These are phyloP conservation scores for Hypoxylon sp. DNA, from an alignment of 2,329 filamentous ascomycete genomes.

Conservation along the genomic window DNA sequence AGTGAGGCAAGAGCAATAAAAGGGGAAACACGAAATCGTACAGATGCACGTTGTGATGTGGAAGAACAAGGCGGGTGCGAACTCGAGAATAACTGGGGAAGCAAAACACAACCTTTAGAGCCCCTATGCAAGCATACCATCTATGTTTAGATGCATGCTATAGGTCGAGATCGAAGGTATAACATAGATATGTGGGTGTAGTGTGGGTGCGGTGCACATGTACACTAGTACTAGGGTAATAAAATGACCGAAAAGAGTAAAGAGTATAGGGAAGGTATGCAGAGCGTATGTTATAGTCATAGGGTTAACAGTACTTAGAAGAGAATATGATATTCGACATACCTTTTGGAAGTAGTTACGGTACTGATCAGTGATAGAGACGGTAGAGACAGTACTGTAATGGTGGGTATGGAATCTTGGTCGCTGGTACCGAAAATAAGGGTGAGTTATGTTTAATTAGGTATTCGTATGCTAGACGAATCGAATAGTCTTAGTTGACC, in stretches of 20 bases:
- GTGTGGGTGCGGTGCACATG: constrained; percentile 7
- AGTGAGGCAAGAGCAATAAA: constrained; percentile 4
- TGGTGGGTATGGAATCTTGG: constrained; percentile 23
- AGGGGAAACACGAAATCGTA: constrained; percentile 15
- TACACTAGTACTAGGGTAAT: constrained; percentile 5
- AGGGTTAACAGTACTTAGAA: constrained; percentile 12
- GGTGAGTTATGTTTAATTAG: constrained; percentile 38
- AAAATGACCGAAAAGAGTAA: constrained; percentile 3
- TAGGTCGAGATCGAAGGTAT: constrained; percentile 12
- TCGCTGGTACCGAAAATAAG: constrained; percentile 37
- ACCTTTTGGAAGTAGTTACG: constrained; percentile 25
- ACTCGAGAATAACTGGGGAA: constrained; percentile 19
- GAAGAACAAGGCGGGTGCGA: background rate
- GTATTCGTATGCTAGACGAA: constrained; percentile 42
- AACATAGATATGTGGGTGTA: constrained; percentile 9
- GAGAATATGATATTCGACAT: constrained; percentile 24
- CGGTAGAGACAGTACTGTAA: constrained; percentile 6
- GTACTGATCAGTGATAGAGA: constrained; percentile 16
- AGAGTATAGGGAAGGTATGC: constrained; percentile 18
- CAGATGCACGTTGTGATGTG: background rate
- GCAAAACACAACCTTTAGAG: constrained; percentile 6
- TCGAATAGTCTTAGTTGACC: constrained; percentile 43
- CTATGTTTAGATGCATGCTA: constrained; percentile 20
- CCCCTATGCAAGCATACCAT: constrained; percentile 10
- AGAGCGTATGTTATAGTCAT: constrained; percentile 18